Percentiles rank a stretch among this genome's conserved stretches.
Conservation (phyloP, 768 basidiomycete species). For the Lactarius evosmus region DNA sequence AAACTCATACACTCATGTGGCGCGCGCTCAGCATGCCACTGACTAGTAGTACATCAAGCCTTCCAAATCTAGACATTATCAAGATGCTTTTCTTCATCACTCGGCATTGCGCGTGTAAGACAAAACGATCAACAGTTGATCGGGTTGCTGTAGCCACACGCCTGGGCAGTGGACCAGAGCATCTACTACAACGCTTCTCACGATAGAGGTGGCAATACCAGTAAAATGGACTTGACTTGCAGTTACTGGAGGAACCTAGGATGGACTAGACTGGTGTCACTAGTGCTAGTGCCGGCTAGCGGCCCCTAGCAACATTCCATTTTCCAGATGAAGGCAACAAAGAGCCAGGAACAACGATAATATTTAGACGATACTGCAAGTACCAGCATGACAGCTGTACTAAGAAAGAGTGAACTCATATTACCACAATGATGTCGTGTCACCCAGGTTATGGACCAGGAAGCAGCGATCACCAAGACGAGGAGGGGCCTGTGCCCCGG, state of each 20-base stretch:
- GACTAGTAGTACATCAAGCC: neutral
- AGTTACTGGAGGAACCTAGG: too few species aligned
- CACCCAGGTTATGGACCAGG: neutral
- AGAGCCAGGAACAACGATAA: neutral
- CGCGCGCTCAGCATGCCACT: neutral
- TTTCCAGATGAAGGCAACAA: too few species aligned
- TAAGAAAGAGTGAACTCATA: neutral
- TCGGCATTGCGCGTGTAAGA: neutral
- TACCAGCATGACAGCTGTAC: neutral
- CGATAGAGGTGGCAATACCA: neutral
- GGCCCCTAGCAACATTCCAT: too few species aligned
- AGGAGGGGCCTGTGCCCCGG: neutral
- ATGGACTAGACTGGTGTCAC: too few species aligned
- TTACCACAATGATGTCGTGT: neutral
- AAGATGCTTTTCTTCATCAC: neutral
- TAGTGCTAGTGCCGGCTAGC: too few species aligned
- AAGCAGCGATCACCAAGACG: neutral
- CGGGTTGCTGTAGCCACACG: neutral
- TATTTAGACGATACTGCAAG: neutral
- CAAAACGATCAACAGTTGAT: neutral
- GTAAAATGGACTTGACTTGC: too few species aligned
- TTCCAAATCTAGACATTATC: too few species aligned
- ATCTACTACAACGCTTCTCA: neutral
- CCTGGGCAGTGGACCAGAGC: neutral
- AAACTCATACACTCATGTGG: neutral